A percentile compares a stretch with the other conserved stretches of the same genome.
These are phyloP conservation scores for Meyerozyma smithsonii DNA, from an alignment of 1,139 yeast species.

Conservation along the genomic window DNA sequence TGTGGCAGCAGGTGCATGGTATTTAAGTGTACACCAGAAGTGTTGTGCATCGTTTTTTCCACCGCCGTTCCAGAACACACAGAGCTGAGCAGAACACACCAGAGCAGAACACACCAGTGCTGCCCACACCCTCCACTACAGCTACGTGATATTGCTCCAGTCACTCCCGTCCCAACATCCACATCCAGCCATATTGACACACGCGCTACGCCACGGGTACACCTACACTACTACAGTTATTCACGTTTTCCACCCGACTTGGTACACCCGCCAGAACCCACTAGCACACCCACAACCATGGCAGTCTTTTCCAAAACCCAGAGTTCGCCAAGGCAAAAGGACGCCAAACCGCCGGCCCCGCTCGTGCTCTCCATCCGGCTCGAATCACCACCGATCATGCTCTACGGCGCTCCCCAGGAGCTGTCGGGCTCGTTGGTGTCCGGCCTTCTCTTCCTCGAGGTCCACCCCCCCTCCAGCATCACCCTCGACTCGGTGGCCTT, in stretches of 20 bases:
- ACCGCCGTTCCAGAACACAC: too few relatives aligned
- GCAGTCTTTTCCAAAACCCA: constrained; percentile 10
- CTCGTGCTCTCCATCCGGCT: constrained; percentile 55
- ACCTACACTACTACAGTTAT: background rate
- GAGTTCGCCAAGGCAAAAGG: constrained; percentile 3
- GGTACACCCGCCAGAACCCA: background rate
- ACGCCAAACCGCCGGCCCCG: constrained; percentile 5
- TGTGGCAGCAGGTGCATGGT: background rate
- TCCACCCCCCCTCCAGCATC: constrained; percentile 9
- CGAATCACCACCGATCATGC: constrained; percentile 86
- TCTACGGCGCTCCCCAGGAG: constrained; percentile 75
- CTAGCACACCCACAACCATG: constrained; percentile 4
- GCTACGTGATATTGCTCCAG: background rate
- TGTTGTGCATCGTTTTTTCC: too few relatives aligned
- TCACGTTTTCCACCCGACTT: too few relatives aligned
- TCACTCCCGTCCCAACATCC: background rate
- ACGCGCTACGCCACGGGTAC: too few relatives aligned
- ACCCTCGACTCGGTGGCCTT: constrained; percentile 56
- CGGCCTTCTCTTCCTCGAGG: constrained; percentile 51
- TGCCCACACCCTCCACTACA: too few relatives aligned
- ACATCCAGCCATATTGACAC: background rate
- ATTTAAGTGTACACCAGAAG: background rate
- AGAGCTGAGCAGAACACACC: too few relatives aligned
- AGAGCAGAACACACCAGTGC: too few relatives aligned
- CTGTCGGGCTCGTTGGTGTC: constrained; percentile 83